A percentile compares a stretch with the other conserved stretches of the same genome.
Conservation (phyloP, 495 filamentous ascomycete species). For the Aspergillus sclerotiicarbonarius region DNA sequence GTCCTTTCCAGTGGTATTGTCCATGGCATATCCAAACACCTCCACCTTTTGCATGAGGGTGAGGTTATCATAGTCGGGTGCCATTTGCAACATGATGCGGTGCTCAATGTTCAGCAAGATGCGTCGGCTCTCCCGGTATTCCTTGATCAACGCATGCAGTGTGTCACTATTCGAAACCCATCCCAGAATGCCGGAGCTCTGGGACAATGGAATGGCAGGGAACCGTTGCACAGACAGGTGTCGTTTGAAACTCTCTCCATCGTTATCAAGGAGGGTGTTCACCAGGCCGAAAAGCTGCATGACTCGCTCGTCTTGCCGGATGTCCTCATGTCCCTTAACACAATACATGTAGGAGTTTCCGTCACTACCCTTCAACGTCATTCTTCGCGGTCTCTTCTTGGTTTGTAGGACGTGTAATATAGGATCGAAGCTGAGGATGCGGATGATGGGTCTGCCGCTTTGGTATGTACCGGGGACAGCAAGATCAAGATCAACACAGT, state of each 20-base stretch:
- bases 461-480: constrained; percentile 93
- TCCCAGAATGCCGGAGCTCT: constrained; percentile 89
- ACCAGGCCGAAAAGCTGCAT: constrained; percentile 98
- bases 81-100: constrained; percentile 99
- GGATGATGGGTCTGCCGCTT: constrained; percentile 79
- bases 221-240: constrained; percentile 95
- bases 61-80: constrained; percentile 95
- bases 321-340: constrained; percentile 97
- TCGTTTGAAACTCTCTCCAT: constrained; percentile 93
- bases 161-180: constrained; percentile 99
- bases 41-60: constrained; percentile 99
- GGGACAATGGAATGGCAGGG: constrained; percentile 91
- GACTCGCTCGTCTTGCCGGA: constrained; percentile 95
- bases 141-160: constrained; percentile 89
- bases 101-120: constrained; percentile 99
- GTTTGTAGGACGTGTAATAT: constrained; percentile 91
- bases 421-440: constrained; percentile 84
- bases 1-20: constrained; percentile 98
- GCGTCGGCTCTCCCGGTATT: constrained; percentile 94
- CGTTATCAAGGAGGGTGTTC: constrained; percentile 88
- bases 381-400: constrained; percentile 89
- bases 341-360: constrained; percentile 80
- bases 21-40: constrained; percentile 96
- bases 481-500: constrained; percentile 78
- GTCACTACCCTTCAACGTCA: constrained; percentile 85